Evolutionary conservation across 129 eudicot genomes (phyloP).

Genomic region (Flaveria bidentis): DNA sequence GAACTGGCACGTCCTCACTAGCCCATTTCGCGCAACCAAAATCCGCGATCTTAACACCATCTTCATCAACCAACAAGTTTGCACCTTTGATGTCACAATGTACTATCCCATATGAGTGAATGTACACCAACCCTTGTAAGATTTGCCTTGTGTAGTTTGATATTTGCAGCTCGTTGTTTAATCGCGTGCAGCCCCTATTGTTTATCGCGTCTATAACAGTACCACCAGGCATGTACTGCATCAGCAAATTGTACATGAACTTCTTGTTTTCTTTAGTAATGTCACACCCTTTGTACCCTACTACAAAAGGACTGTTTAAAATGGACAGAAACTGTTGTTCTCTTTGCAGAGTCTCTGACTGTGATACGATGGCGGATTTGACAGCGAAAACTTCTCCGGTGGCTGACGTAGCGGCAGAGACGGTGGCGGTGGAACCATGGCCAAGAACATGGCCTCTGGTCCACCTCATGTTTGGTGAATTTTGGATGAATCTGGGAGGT

Average conservation of each 20-base stretch:
- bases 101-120: conserved; percentile 66
- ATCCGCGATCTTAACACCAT: conserved; percentile 64
- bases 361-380: conserved; percentile 50
- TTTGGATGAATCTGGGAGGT: conserved; percentile 30
- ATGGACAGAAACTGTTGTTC: conserved; percentile 55
- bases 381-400: conserved; percentile 59
- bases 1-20: conserved; percentile 26
- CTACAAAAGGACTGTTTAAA: conserved; percentile 50
- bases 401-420: conserved; percentile 49
- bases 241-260: conserved; percentile 56
- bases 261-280: conserved; percentile 47
- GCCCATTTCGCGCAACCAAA: conserved; percentile 75
- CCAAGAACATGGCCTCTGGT: conserved; percentile 74
- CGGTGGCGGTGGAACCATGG: conserved; percentile 80
- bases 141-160: conserved; percentile 53
- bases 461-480: conserved; percentile 56
- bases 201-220: conserved; percentile 49
- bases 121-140: conserved; percentile 56
- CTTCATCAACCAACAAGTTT: conserved; percentile 48
- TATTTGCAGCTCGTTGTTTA: conserved; percentile 43
- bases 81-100: conserved; percentile 80
- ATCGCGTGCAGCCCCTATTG: conserved; percentile 17
- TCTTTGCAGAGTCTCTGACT: conserved; percentile 53
- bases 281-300: conserved; percentile 60
- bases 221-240: conserved; percentile 66